phyloP scores from a whole-genome alignment of 768 basidiomycete species.

The Tubosaeta sp. region DNA sequence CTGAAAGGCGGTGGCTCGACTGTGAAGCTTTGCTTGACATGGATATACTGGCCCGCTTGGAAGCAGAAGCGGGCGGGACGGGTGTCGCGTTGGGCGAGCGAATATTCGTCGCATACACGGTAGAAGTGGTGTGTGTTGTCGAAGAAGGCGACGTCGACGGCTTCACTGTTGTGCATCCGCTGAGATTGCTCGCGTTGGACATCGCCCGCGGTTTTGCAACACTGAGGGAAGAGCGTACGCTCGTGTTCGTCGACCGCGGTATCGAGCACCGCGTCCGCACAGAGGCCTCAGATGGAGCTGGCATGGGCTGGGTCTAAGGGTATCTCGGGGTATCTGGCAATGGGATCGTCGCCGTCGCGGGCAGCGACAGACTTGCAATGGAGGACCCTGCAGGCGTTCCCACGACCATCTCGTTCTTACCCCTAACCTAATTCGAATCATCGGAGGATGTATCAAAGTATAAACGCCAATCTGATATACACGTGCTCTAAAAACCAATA shows the following conservation, averaged over 20 bases:
- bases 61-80: constrained; percentile 30
- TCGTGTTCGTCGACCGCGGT: constrained; percentile 34
- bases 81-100: constrained; percentile 54
- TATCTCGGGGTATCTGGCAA: constrained; percentile 15
- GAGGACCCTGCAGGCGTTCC: constrained; percentile 13
- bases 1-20: constrained; percentile 36
- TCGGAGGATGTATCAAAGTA: too few species aligned
- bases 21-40: constrained; percentile 36
- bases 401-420: too few species aligned
- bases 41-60: constrained; percentile 37
- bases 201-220: constrained; percentile 49
- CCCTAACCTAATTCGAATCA: too few species aligned
- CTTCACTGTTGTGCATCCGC: constrained; percentile 49
- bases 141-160: constrained; percentile 26
- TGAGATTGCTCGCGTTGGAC: constrained; percentile 47
- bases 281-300: constrained; percentile 50
- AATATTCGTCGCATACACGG: constrained; percentile 17
- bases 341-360: constrained; percentile 14
- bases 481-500: not conserved
- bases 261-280: constrained; percentile 39
- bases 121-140: constrained; percentile 24
- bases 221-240: constrained; percentile 40
- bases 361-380: constrained; percentile 12
- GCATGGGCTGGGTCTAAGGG: constrained; percentile 19
- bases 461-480: too few species aligned